A percentile compares a stretch with the other conserved stretches of the same genome.
Evolutionary conservation across 1,139 yeast species (phyloP).

Genomic region (Geotrichum aggregatum): DNA sequence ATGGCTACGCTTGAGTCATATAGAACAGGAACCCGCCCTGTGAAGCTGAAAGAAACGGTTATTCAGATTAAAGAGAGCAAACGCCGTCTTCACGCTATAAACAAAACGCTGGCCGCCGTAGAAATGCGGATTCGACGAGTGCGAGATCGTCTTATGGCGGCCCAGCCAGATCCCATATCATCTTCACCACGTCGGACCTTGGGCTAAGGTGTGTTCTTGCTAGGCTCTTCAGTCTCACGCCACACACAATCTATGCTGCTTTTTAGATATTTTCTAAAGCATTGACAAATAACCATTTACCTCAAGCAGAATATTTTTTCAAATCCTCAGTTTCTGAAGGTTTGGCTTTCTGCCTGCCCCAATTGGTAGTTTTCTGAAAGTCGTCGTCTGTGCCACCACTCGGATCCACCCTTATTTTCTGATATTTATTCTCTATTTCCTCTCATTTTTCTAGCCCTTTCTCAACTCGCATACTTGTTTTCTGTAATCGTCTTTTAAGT

Average conservation of each 20-base stretch:
- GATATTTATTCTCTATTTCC: background rate
- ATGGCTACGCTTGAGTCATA: constrained; percentile 28
- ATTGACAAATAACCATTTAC: too few relatives aligned
- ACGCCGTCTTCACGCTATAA: constrained; percentile 26
- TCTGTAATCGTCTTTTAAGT: too few relatives aligned
- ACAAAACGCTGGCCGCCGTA: constrained; percentile 11
- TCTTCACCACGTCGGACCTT: constrained; percentile 10
- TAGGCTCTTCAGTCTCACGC: background rate
- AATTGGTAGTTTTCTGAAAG: background rate
- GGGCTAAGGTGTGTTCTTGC: background rate
- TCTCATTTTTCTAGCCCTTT: too few relatives aligned
- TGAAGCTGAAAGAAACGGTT: constrained; percentile 25
- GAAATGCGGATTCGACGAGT: constrained; percentile 16
- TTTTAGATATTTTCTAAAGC: too few relatives aligned
- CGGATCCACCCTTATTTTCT: background rate
- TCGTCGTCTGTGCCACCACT: background rate
- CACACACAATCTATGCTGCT: too few relatives aligned
- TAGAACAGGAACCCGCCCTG: constrained; percentile 26
- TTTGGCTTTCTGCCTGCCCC: background rate
- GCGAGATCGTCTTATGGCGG: constrained; percentile 6
- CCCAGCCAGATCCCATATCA: too few relatives aligned
- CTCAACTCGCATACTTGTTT: too few relatives aligned
- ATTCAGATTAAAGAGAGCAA: constrained; percentile 25
- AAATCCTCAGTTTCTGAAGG: background rate
- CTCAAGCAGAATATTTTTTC: too few relatives aligned